Conservation (phyloP, 192 early-diverging fungal species). For the Entrophospora sp. region DNA sequence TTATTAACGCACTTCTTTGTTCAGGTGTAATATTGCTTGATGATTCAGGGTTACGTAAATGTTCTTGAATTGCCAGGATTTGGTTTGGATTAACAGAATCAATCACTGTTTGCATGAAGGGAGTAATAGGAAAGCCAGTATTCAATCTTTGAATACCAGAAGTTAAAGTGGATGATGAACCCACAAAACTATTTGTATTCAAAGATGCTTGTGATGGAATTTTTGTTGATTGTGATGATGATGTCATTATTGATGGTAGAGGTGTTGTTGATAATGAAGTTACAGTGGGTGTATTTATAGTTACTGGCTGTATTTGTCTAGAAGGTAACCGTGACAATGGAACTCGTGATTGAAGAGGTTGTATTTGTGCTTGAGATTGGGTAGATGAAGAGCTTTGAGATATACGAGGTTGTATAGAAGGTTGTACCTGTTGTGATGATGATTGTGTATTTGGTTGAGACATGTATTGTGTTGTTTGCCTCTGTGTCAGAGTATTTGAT, state of each 20-base stretch:
- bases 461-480: no score
- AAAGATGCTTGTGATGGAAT: background rate
- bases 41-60: background rate
- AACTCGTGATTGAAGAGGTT: conserved; percentile 7
- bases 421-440: background rate
- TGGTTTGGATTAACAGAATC: conserved; percentile 16
- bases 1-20: conserved; percentile 14
- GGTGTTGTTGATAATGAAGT: background rate
- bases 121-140: background rate
- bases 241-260: no score
- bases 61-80: conserved; percentile 11
- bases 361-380: background rate
- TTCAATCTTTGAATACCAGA: background rate
- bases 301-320: background rate
- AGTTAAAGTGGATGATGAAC: background rate
- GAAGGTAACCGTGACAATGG: background rate
- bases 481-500: no score
- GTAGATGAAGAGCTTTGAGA: background rate
- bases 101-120: conserved; percentile 19
- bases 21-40: background rate
- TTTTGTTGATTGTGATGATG: background rate
- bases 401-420: background rate
- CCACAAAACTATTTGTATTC: background rate
- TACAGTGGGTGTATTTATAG: background rate
- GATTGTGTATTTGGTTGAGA: background rate